phyloP scores from a whole-genome alignment of 805 yeast species.

The Wickerhamiella sergipiensis region DNA sequence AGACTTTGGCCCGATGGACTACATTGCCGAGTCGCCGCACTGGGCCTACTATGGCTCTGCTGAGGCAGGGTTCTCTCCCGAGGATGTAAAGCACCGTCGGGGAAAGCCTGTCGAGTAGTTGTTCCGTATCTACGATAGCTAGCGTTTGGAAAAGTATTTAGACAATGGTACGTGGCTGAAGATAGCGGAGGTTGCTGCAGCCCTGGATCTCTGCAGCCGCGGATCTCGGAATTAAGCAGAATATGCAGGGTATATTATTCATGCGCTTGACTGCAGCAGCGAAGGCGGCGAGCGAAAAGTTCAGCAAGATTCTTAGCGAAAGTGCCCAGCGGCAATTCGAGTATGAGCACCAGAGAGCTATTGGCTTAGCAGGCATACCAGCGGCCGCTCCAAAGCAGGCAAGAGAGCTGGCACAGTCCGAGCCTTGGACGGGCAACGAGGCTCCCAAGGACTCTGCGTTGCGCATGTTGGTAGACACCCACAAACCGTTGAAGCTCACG shows the following conservation, averaged over 20 bases:
- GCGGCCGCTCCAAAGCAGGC: slow-evolving; percentile 31
- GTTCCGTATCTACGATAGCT: no score
- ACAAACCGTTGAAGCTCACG: slow-evolving; percentile 26
- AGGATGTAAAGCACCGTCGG: slow-evolving; percentile 37
- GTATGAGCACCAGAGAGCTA: slow-evolving; percentile 27
- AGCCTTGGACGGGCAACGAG: slow-evolving; percentile 52
- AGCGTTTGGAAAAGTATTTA: no score
- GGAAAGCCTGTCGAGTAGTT: slow-evolving; percentile 28
- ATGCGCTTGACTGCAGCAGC: not conserved
- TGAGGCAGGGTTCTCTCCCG: slow-evolving; percentile 83
- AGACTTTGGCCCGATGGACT: slow-evolving; percentile 67
- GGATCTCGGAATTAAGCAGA: not conserved
- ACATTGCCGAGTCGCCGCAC: slow-evolving; percentile 64
- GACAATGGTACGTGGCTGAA: no score
- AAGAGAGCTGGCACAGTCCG: slow-evolving; percentile 35
- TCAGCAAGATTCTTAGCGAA: not conserved
- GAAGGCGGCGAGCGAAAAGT: not conserved
- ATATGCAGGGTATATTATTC: not conserved
- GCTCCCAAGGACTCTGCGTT: slow-evolving; percentile 31
- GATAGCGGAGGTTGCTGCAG: no score
- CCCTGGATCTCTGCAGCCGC: no score
- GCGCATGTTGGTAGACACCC: slow-evolving; percentile 43
- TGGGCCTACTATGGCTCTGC: slow-evolving; percentile 87
- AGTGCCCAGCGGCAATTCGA: slow-evolving; percentile 22
- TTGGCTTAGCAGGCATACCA: slow-evolving; percentile 33